Conservation (phyloP, 2,329 filamentous ascomycete species). For the Cladosporium sp. region DNA sequence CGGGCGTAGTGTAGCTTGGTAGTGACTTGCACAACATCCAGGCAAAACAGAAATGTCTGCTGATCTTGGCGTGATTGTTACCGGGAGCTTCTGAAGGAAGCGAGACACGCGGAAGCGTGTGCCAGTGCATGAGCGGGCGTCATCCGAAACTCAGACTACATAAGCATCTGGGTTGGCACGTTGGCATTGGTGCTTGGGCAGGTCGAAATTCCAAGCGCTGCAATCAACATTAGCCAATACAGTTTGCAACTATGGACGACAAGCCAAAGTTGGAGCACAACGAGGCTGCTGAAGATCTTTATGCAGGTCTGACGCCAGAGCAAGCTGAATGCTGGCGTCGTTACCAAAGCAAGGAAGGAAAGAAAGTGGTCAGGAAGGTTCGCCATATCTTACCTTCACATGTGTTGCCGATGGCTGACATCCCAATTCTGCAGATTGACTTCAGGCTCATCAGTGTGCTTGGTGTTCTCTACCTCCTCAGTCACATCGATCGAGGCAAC, state of each 20-base stretch:
- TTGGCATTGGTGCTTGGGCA: not conserved
- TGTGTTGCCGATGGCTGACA: slow-evolving; percentile 23
- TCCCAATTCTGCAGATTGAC: slow-evolving; percentile 34
- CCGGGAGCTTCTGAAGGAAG: not conserved
- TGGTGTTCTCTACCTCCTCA: slow-evolving; percentile 58
- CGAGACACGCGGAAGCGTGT: not conserved
- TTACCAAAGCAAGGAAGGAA: slow-evolving; percentile 34
- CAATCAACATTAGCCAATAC: not conserved
- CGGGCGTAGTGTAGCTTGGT: too few relatives aligned
- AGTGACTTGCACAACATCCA: not conserved
- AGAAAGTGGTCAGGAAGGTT: slow-evolving; percentile 54
- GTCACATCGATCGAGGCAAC: slow-evolving; percentile 48
- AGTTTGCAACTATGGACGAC: not conserved
- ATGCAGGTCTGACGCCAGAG: slow-evolving; percentile 20
- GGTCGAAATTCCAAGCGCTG: not conserved
- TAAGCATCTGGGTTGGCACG: not conserved
- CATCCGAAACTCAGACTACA: not conserved
- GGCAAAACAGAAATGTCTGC: not conserved
- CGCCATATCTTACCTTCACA: not conserved
- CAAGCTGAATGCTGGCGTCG: slow-evolving; percentile 31
- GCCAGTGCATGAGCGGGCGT: not conserved
- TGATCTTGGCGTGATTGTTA: not conserved
- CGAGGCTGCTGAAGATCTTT: not conserved
- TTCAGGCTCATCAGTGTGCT: slow-evolving; percentile 60
- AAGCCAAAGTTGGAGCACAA: not conserved